Conservation (phyloP, 108 stramenopile genomes). For the Parietichytrium sp. region DNA sequence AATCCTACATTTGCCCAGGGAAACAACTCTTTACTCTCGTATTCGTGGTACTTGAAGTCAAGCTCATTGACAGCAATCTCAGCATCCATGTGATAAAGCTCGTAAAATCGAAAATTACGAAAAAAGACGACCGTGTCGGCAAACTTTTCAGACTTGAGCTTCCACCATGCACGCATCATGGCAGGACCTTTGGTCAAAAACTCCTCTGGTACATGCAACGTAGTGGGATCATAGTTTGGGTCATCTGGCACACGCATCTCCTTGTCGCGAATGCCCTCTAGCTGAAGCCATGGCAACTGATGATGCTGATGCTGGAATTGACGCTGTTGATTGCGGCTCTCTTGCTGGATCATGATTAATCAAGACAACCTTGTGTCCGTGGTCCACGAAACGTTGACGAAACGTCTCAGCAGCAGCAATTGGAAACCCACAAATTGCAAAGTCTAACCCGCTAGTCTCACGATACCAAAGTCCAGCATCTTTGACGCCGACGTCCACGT, state of each 20-base stretch:
- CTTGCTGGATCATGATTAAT: no score
- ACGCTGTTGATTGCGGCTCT: no score
- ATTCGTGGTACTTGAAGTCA: conserved; percentile 81
- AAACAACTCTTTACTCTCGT: no score
- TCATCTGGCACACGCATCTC: conserved; percentile 62
- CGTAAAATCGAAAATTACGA: conserved; percentile 96
- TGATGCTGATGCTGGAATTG: conserved; percentile 91
- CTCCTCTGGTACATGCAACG: conserved; percentile 63
- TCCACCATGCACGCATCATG: conserved; percentile 95
- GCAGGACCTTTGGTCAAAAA: conserved; percentile 18
- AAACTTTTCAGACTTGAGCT: conserved; percentile 88
- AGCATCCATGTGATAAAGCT: conserved; percentile 89
- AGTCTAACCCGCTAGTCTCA: no score
- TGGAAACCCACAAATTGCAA: no score
- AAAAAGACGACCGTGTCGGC: conserved; percentile 92
- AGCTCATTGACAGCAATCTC: conserved; percentile 84
- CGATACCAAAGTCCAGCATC: no score
- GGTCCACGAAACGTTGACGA: no score
- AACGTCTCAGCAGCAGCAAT: no score
- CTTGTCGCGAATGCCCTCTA: conserved; percentile 67
- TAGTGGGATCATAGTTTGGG: conserved; percentile 81
- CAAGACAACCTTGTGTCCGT: no score
- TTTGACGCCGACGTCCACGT: conserved; percentile 96
- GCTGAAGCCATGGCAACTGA: conserved; percentile 71
- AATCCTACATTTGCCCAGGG: no score